These are phyloP conservation scores for Diaporthe caulivora DNA, from an alignment of 2,329 filamentous ascomycete species.

Conservation along the genomic window DNA sequence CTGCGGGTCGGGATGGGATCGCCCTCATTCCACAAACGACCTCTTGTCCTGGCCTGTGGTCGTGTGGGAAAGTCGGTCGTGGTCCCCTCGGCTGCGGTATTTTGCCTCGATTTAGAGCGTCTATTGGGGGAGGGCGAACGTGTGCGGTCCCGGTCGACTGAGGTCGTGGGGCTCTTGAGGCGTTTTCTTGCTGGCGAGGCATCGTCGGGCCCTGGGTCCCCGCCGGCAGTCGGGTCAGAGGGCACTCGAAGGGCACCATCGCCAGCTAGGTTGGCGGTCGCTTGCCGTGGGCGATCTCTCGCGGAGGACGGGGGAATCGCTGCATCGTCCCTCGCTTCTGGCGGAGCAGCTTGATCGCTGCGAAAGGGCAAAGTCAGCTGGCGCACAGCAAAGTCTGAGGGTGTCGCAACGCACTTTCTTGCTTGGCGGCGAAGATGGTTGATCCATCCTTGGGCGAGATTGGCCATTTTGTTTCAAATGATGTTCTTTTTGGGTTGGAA, in stretches of 20 bases:
- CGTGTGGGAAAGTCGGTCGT: slow-evolving; percentile 28
- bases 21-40: slow-evolving; percentile 31
- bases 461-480: slow-evolving; percentile 16
- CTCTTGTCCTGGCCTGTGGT: slow-evolving; percentile 14
- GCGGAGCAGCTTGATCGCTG: not conserved
- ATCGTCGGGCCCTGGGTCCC: not conserved
- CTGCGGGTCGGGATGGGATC: slow-evolving; percentile 20
- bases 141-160: slow-evolving; percentile 16
- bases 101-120: not conserved
- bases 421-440: slow-evolving; percentile 23
- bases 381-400: too few relatives aligned
- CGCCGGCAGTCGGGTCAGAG: not conserved
- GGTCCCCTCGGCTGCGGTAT: not conserved
- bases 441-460: slow-evolving; percentile 8
- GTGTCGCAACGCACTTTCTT: not conserved
- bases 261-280: not conserved
- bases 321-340: not conserved
- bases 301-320: not conserved
- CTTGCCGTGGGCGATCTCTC: not conserved
- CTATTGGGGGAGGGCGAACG: slow-evolving; percentile 15
- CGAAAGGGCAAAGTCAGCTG: not conserved
- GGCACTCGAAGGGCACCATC: not conserved
- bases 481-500: too few relatives aligned
- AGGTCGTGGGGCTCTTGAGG: slow-evolving; percentile 24
- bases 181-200: slow-evolving; percentile 16